A percentile compares a stretch with the other conserved stretches of the same genome.
Evolutionary conservation across 2,329 filamentous ascomycete genomes (phyloP).

Genomic region (Bipolaris zeicola): DNA sequence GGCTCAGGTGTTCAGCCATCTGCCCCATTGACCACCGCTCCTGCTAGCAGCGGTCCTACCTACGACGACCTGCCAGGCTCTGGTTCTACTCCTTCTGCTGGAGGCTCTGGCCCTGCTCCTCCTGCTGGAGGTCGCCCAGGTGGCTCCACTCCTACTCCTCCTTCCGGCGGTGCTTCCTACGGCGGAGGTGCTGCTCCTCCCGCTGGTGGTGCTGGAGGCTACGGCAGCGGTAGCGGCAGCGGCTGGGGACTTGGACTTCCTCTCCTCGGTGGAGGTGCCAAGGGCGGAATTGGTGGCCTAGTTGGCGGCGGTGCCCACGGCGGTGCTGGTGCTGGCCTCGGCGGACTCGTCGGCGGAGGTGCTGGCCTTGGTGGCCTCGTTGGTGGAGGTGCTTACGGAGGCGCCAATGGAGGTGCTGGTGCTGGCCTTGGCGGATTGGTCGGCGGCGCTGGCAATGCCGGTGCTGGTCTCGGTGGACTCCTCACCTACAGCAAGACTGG

Average conservation of each 20-base stretch:
- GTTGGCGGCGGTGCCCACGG: background rate
- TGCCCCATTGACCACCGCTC: slow-evolving; percentile 4
- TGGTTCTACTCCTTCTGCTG: background rate
- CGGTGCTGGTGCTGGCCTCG: background rate
- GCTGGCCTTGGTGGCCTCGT: background rate
- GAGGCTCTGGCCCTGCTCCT: background rate
- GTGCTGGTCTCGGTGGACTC: slow-evolving; percentile 1
- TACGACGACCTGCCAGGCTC: background rate
- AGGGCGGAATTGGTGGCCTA: background rate
- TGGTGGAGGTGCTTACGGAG: background rate
- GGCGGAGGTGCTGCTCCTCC: background rate
- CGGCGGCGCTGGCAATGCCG: background rate
- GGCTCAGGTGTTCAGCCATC: background rate
- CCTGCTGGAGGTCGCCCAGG: background rate
- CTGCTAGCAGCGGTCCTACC: slow-evolving; percentile 1
- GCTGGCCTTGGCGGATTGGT: background rate
- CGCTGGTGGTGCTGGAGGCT: background rate
- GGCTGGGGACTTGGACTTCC: background rate
- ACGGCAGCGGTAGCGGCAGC: background rate
- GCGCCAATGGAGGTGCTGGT: background rate
- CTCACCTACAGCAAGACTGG: background rate
- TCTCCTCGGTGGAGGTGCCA: background rate
- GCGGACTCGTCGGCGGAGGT: background rate
- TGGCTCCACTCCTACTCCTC: background rate
- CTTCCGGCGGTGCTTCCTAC: background rate